A percentile compares a stretch with the other conserved stretches of the same genome.
Conservation (phyloP, 2,329 filamentous ascomycete genomes). For the Aspergillus sp. region DNA sequence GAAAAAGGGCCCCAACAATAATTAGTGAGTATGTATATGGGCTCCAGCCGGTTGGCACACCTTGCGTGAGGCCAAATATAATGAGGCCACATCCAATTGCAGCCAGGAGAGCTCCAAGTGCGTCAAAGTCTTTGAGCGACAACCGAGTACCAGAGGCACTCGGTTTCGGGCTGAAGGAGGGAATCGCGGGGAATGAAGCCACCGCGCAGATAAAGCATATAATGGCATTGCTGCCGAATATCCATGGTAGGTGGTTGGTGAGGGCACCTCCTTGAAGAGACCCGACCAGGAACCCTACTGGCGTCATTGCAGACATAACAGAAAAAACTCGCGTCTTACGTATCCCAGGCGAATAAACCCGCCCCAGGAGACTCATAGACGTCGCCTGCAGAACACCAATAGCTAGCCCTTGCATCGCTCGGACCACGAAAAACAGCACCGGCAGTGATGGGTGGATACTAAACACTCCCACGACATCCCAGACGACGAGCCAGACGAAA, state of each 20-base stretch:
- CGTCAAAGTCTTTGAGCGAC: neutral
- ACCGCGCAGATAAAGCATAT: slow-evolving; percentile 28
- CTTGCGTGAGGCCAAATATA: slow-evolving; percentile 57
- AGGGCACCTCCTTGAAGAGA: slow-evolving; percentile 41
- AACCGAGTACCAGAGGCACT: neutral
- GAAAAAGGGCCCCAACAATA: slow-evolving; percentile 46
- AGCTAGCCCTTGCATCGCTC: neutral
- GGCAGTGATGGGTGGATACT: neutral
- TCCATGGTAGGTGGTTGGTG: slow-evolving; percentile 32
- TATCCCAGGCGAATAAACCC: neutral
- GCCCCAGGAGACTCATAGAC: neutral
- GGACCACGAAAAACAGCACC: neutral
- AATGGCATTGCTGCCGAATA: slow-evolving; percentile 43
- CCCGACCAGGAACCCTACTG: slow-evolving; percentile 41
- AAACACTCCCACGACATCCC: neutral
- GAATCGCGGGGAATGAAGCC: neutral
- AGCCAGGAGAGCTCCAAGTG: neutral
- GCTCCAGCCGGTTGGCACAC: slow-evolving; percentile 47
- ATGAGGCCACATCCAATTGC: slow-evolving; percentile 32
- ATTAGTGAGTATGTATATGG: slow-evolving; percentile 49
- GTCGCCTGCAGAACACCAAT: neutral
- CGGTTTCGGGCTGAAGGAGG: neutral
- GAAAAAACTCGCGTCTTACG: neutral
- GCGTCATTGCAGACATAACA: neutral
- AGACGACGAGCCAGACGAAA: neutral